A percentile compares a stretch with the other conserved stretches of the same genome.
These are phyloP conservation scores for Cyberlindnera americana DNA, from an alignment of 805 yeast genomes.

Conservation along the genomic window DNA sequence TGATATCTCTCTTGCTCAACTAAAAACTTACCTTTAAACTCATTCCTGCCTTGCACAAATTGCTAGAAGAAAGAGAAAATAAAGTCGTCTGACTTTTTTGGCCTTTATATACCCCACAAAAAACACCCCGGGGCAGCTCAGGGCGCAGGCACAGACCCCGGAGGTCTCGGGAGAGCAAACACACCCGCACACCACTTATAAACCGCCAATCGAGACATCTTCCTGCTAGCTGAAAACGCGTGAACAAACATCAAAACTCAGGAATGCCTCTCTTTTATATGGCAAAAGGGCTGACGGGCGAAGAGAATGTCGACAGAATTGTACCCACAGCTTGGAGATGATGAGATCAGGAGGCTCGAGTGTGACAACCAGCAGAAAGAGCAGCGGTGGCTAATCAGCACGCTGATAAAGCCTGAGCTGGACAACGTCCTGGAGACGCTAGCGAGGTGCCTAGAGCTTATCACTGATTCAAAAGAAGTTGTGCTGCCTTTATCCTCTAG, in stretches of 20 bases:
- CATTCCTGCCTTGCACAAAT: neutral
- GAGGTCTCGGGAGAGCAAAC: too few relatives aligned
- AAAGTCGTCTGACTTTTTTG: neutral
- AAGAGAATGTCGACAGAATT: conserved; percentile 32
- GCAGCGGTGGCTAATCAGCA: conserved; percentile 44
- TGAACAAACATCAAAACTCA: too few relatives aligned
- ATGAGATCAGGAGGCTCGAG: conserved; percentile 7
- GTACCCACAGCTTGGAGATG: conserved; percentile 28
- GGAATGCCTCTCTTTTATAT: too few relatives aligned
- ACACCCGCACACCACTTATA: neutral
- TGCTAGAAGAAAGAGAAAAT: neutral
- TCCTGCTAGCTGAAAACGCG: too few relatives aligned
- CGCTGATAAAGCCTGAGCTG: conserved; percentile 44
- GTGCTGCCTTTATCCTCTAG: conserved; percentile 57
- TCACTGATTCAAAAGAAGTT: conserved; percentile 39
- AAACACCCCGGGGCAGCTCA: neutral
- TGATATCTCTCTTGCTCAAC: too few relatives aligned
- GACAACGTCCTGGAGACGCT: conserved; percentile 45
- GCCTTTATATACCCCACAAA: too few relatives aligned
- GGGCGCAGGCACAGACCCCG: neutral
- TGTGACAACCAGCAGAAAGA: conserved; percentile 26
- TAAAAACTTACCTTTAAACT: too few relatives aligned
- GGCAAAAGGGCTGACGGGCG: too few relatives aligned
- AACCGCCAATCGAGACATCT: neutral
- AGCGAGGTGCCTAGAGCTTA: conserved; percentile 35